Evolutionary conservation across 1,284 basidiomycete genomes (phyloP).

Genomic region (Sanghuangporus sanghuang): DNA sequence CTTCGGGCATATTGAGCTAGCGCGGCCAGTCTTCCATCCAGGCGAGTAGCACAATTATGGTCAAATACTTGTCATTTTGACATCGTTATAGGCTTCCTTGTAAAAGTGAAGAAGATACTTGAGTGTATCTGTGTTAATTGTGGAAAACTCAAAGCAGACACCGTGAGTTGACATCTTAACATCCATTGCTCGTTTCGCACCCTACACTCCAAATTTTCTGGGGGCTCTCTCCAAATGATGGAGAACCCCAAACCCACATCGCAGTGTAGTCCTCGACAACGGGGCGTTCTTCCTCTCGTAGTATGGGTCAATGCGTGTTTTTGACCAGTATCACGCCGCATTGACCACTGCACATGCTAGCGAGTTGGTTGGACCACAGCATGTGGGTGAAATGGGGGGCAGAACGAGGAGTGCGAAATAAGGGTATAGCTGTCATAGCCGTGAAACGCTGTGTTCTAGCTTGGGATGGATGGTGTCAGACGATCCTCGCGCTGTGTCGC

Average conservation of each 20-base stretch:
- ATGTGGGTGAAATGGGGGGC: conserved; percentile 90
- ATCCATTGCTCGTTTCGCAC: conserved; percentile 84
- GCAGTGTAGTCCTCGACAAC: conserved; percentile 64
- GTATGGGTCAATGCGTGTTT: conserved; percentile 67
- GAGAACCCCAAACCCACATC: conserved; percentile 87
- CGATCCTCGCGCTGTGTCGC: conserved; percentile 28
- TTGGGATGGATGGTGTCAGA: conserved; percentile 30
- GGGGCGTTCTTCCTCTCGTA: conserved; percentile 73
- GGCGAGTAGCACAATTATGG: conserved; percentile 46
- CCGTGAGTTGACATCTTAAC: conserved; percentile 72
- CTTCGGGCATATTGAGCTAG: conserved; percentile 98
- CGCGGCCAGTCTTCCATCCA: conserved; percentile 94
- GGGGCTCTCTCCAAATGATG: conserved; percentile 85
- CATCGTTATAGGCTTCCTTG: conserved; percentile 77
- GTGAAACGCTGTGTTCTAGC: conserved; percentile 17
- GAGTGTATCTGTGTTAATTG: conserved; percentile 99
- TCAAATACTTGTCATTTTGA: background rate
- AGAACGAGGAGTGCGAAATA: conserved; percentile 82
- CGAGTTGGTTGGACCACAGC: conserved; percentile 76
- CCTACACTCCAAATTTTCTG: conserved; percentile 88
- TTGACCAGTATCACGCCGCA: conserved; percentile 89
- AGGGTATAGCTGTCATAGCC: conserved; percentile 24
- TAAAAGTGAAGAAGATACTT: conserved; percentile 99
- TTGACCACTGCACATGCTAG: conserved; percentile 55
- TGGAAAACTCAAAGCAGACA: conserved; percentile 95